These are phyloP conservation scores for Sorghum bicolor DNA, from an alignment of 176 grass and related monocot species.

Conservation along the genomic window DNA sequence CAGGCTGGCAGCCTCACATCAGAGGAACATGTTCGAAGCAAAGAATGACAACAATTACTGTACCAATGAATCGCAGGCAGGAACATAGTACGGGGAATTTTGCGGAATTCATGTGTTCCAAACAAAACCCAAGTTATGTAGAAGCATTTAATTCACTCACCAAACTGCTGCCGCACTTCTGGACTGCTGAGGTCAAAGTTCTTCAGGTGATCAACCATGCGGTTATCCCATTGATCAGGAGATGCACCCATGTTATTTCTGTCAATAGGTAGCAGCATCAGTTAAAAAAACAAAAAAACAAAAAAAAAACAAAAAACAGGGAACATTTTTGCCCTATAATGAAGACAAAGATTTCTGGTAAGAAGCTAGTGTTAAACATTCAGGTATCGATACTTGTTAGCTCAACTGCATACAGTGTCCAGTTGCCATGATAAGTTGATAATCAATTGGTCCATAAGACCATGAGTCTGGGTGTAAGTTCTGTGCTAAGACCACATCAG, in stretches of 20 bases:
- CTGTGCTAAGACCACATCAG: neutral
- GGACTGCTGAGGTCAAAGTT: slow-evolving; percentile 97
- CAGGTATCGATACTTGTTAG: neutral
- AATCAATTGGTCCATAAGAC: neutral
- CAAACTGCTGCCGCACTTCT: slow-evolving; percentile 91
- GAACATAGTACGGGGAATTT: neutral
- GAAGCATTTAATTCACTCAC: slow-evolving; percentile 52
- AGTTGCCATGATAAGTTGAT: neutral
- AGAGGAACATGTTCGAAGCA: neutral
- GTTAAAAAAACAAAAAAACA: no score
- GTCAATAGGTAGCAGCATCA: slow-evolving; percentile 16
- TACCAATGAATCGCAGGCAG: neutral
- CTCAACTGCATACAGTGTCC: neutral
- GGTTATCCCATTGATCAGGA: slow-evolving; percentile 81
- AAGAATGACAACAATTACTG: neutral
- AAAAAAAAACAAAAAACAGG: slow-evolving; percentile 8
- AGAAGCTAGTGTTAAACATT: neutral
- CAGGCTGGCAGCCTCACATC: neutral
- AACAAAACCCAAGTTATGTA: neutral
- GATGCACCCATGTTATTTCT: slow-evolving; percentile 95
- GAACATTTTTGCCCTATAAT: slow-evolving; percentile 3
- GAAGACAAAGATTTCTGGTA: neutral
- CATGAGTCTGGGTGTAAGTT: neutral
- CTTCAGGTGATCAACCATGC: slow-evolving; percentile 84
- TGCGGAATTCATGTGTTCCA: neutral